Conservation (phyloP, 179 eudicot genomes). For the Spergularia azorica region DNA sequence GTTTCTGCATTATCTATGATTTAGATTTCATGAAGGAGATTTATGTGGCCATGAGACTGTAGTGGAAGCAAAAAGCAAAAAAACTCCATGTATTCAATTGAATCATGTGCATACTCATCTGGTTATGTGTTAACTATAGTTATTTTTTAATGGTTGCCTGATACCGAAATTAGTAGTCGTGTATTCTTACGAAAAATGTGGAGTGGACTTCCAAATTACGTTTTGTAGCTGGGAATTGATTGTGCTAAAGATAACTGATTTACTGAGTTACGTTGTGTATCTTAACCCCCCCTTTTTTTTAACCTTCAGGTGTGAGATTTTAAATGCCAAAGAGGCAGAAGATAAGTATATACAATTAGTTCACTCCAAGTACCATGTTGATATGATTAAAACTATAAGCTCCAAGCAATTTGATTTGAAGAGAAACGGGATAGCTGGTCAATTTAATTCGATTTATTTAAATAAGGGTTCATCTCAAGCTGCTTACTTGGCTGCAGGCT, state of each 20-base stretch:
- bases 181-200: neutral
- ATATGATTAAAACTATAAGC: constrained; percentile 71
- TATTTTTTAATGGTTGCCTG: neutral
- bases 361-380: constrained; percentile 70
- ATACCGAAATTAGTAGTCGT: neutral
- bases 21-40: neutral
- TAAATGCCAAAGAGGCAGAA: constrained; percentile 72
- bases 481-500: constrained; percentile 95
- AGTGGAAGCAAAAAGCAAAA: neutral
- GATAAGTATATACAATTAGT: constrained; percentile 69
- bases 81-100: neutral
- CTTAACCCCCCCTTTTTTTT: constrained; percentile 1
- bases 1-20: too few species aligned
- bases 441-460: constrained; percentile 78
- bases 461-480: constrained; percentile 92
- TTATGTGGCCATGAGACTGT: neutral
- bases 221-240: neutral
- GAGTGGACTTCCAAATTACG: neutral
- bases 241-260: constrained; percentile 1
- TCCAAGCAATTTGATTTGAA: constrained; percentile 51
- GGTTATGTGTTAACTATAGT: constrained; percentile 1
- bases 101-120: neutral
- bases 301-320: constrained; percentile 63
- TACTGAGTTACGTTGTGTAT: neutral
- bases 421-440: constrained; percentile 55